Conservation (phyloP, 176 grass and related monocot species). For the Oryza meridionalis region DNA sequence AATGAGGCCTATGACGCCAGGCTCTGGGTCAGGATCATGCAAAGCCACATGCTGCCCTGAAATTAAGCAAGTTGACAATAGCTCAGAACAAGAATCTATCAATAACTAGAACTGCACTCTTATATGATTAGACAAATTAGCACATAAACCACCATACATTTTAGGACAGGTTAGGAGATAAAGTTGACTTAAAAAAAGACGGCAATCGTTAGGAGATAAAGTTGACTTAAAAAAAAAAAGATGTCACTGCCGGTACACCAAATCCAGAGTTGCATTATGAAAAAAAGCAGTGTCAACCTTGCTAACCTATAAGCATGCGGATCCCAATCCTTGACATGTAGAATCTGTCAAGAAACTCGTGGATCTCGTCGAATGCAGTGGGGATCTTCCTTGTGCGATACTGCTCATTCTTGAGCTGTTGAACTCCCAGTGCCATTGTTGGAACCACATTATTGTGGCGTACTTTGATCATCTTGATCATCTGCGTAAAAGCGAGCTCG, state of each 20-base stretch:
- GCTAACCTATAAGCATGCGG: slow-evolving; percentile 94
- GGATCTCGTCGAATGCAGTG: slow-evolving; percentile 65
- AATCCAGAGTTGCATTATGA: slow-evolving; percentile 34
- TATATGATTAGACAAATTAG: background rate
- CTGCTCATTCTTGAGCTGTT: slow-evolving; percentile 86
- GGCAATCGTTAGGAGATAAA: background rate
- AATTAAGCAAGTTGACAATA: slow-evolving; percentile 18
- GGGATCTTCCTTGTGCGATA: slow-evolving; percentile 43
- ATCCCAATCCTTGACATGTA: slow-evolving; percentile 96
- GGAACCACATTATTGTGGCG: slow-evolving; percentile 94
- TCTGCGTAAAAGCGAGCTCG: slow-evolving; percentile 76
- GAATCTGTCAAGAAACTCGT: slow-evolving; percentile 87
- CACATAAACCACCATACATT: background rate
- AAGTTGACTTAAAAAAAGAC: background rate
- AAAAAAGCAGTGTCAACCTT: slow-evolving; percentile 44
- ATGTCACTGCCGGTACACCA: slow-evolving; percentile 2
- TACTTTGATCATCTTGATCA: slow-evolving; percentile 81
- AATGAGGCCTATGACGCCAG: slow-evolving; percentile 80
- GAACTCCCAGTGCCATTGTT: slow-evolving; percentile 83
- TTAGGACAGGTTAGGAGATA: slow-evolving; percentile 16
- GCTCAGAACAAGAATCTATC: slow-evolving; percentile 23
- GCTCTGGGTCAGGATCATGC: slow-evolving; percentile 77
- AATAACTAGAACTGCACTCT: slow-evolving; percentile 13
- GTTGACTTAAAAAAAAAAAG: background rate
- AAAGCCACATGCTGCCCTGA: slow-evolving; percentile 97